Conservation (phyloP, 129 eudicot genomes). For the Escallonia rubra region DNA sequence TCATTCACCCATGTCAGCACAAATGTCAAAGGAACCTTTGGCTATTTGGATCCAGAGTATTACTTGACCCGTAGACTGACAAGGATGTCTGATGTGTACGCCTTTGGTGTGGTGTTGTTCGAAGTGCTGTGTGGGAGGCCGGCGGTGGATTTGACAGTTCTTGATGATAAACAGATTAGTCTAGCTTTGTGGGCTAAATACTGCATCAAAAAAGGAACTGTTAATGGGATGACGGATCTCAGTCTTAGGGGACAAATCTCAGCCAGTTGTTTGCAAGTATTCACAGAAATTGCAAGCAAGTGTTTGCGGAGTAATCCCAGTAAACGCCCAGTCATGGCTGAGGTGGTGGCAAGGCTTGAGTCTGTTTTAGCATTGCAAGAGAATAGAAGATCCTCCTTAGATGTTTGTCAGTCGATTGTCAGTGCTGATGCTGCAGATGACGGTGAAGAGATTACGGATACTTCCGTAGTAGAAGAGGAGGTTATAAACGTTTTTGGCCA, state of each 20-base stretch:
- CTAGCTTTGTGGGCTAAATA: slow-evolving; percentile 26
- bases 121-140: slow-evolving; percentile 44
- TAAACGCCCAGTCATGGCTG: slow-evolving; percentile 46
- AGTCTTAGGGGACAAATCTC: slow-evolving; percentile 20
- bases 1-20: slow-evolving; percentile 27
- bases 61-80: slow-evolving; percentile 30
- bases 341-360: slow-evolving; percentile 34
- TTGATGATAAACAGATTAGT: slow-evolving; percentile 26
- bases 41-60: slow-evolving; percentile 53
- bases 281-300: slow-evolving; percentile 19
- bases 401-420: background rate
- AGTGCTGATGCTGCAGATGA: background rate
- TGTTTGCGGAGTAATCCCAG: slow-evolving; percentile 29
- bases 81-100: slow-evolving; percentile 38
- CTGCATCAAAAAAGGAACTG: slow-evolving; percentile 21
- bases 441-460: background rate
- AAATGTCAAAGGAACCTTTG: slow-evolving; percentile 41
- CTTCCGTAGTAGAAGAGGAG: slow-evolving; percentile 2
- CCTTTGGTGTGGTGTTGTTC: slow-evolving; percentile 40
- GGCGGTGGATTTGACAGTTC: slow-evolving; percentile 25
- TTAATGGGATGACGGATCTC: slow-evolving; percentile 24
- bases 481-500: background rate
- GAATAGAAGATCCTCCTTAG: slow-evolving; percentile 1
- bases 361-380: slow-evolving; percentile 19
- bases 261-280: slow-evolving; percentile 17